Conservation (phyloP, 441 rosid genomes). For the Gossypium laxum region DNA sequence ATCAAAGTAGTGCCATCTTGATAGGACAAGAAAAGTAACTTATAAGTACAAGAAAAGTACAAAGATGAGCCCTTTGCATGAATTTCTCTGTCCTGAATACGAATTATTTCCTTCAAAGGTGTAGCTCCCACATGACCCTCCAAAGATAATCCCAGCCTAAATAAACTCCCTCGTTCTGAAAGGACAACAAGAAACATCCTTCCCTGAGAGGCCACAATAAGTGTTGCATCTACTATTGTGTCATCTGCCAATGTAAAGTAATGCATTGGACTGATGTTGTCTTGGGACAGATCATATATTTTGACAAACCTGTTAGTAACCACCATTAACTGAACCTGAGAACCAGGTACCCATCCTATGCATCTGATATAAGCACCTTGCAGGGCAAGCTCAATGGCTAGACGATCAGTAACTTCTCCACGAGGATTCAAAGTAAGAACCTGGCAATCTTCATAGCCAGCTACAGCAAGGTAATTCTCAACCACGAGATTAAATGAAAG, state of each 20-base stretch:
- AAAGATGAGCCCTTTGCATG: slow-evolving; percentile 81
- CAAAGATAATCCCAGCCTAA: slow-evolving; percentile 64
- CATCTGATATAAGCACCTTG: slow-evolving; percentile 92
- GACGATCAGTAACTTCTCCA: slow-evolving; percentile 97
- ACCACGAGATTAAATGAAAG: slow-evolving; percentile 72
- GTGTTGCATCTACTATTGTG: slow-evolving; percentile 82
- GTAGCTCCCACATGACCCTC: slow-evolving; percentile 86
- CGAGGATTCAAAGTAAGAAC: slow-evolving; percentile 90
- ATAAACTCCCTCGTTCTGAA: slow-evolving; percentile 78
- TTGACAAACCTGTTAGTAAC: slow-evolving; percentile 91
- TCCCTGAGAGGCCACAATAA: slow-evolving; percentile 75
- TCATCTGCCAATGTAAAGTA: slow-evolving; percentile 81
- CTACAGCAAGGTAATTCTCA: slow-evolving; percentile 96
- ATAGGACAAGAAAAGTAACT: slow-evolving; percentile 76
- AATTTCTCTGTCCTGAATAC: slow-evolving; percentile 54
- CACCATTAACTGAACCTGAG: slow-evolving; percentile 93
- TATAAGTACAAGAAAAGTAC: slow-evolving; percentile 71
- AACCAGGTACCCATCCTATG: slow-evolving; percentile 96
- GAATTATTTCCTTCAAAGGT: slow-evolving; percentile 73
- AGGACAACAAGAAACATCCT: slow-evolving; percentile 81
- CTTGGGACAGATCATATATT: slow-evolving; percentile 95
- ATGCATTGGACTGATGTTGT: slow-evolving; percentile 90
- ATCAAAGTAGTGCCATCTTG: slow-evolving; percentile 83
- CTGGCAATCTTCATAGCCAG: slow-evolving; percentile 99
- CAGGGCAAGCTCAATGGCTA: slow-evolving; percentile 93